phyloP scores from a whole-genome alignment of 768 basidiomycete genomes.

The Tephrocybe sp. region DNA sequence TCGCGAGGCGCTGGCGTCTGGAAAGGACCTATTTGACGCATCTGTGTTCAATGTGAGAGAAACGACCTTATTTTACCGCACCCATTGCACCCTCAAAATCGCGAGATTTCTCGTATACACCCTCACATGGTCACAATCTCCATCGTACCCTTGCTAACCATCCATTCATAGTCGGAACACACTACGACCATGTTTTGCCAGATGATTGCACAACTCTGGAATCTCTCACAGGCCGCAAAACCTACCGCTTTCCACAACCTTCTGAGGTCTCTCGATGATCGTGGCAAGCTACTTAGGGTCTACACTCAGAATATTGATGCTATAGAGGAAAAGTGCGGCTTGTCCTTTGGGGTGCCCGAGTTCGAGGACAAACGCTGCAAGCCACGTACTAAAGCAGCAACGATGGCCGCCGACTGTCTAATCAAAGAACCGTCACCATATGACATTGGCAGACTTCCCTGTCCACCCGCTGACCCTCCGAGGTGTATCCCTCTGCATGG shows the following conservation, averaged over 20 bases:
- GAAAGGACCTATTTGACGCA: slow-evolving; percentile 89
- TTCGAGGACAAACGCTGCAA: slow-evolving; percentile 57
- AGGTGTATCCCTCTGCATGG: slow-evolving; percentile 91
- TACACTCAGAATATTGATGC: slow-evolving; percentile 96
- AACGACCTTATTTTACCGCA: neutral
- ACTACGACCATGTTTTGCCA: slow-evolving; percentile 79
- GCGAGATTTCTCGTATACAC: slow-evolving; percentile 4
- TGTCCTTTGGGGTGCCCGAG: slow-evolving; percentile 82
- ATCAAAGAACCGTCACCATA: slow-evolving; percentile 16
- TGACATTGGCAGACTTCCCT: slow-evolving; percentile 36
- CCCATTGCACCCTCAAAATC: neutral
- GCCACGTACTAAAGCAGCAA: slow-evolving; percentile 44
- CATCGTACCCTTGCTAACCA: neutral
- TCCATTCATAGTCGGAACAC: slow-evolving; percentile 55
- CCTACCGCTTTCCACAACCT: slow-evolving; percentile 83
- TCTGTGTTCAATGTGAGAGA: slow-evolving; percentile 79
- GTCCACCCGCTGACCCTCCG: slow-evolving; percentile 58
- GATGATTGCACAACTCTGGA: slow-evolving; percentile 84
- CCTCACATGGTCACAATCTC: slow-evolving; percentile 1
- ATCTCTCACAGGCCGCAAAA: slow-evolving; percentile 63
- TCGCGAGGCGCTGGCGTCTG: slow-evolving; percentile 63
- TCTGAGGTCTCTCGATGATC: slow-evolving; percentile 70
- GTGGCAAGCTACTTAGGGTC: slow-evolving; percentile 75
- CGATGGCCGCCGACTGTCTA: slow-evolving; percentile 12
- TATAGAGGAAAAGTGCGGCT: slow-evolving; percentile 82